A percentile compares a stretch with the other conserved stretches of the same genome.
Conservation (phyloP, 1,284 basidiomycete genomes). For the Ganoderma resinaceum region DNA sequence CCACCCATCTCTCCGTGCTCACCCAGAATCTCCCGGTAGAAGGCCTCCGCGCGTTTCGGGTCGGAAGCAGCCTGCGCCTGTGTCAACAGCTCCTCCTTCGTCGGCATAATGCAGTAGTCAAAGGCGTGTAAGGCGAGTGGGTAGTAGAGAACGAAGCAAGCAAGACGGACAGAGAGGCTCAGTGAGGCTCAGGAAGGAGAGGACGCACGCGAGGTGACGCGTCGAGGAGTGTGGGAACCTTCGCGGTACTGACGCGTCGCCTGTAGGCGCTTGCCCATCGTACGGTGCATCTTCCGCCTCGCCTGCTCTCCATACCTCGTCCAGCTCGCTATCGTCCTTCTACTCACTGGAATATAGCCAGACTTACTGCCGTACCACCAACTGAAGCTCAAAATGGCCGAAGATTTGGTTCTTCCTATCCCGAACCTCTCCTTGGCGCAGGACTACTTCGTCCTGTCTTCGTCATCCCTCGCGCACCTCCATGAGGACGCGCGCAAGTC, state of each 20-base stretch:
- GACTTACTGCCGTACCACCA: neutral
- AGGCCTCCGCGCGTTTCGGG: slow-evolving; percentile 62
- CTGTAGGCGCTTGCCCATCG: slow-evolving; percentile 31
- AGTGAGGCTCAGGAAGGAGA: slow-evolving; percentile 14
- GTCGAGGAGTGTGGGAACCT: slow-evolving; percentile 45
- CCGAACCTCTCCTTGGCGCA: slow-evolving; percentile 87
- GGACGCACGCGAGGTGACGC: slow-evolving; percentile 45
- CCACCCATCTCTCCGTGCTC: neutral
- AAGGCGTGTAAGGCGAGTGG: slow-evolving; percentile 13
- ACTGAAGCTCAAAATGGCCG: slow-evolving; percentile 64
- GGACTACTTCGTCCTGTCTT: slow-evolving; percentile 77
- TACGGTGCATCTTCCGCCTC: slow-evolving; percentile 23
- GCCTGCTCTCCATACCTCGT: slow-evolving; percentile 2
- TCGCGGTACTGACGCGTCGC: slow-evolving; percentile 43
- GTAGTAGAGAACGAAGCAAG: neutral
- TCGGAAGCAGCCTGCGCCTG: slow-evolving; percentile 57
- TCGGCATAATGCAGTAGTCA: slow-evolving; percentile 36
- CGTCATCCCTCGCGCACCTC: slow-evolving; percentile 63
- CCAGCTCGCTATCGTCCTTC: slow-evolving; percentile 9
- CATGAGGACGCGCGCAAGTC: slow-evolving; percentile 73
- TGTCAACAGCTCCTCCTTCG: slow-evolving; percentile 55
- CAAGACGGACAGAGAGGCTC: slow-evolving; percentile 29
- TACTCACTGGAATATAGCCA: slow-evolving; percentile 11
- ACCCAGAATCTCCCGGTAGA: slow-evolving; percentile 76
- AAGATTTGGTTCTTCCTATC: slow-evolving; percentile 84